These are phyloP conservation scores for Orbilia brochopaga DNA, from an alignment of 2,329 filamentous ascomycete species.

Conservation along the genomic window DNA sequence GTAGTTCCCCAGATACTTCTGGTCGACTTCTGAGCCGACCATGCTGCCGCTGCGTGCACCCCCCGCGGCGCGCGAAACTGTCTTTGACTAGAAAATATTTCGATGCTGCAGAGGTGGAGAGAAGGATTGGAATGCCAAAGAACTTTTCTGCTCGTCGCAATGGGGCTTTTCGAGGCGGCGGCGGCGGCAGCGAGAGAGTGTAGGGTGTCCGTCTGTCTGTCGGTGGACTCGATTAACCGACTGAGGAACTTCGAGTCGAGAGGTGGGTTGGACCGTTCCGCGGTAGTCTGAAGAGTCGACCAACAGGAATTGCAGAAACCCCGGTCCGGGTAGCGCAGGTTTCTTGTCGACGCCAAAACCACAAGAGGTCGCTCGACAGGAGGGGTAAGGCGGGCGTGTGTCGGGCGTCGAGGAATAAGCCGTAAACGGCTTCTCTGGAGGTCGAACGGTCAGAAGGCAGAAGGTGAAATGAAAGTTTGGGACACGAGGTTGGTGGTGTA, in stretches of 20 bases:
- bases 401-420: slow-evolving; percentile 24
- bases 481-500: slow-evolving; percentile 38
- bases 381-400: slow-evolving; percentile 16
- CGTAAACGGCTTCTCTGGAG: slow-evolving; percentile 26
- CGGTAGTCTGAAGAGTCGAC: slow-evolving; percentile 36
- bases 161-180: slow-evolving; percentile 7
- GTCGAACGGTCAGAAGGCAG: slow-evolving; percentile 18
- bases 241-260: slow-evolving; percentile 45
- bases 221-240: slow-evolving; percentile 32
- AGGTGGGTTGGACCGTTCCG: slow-evolving; percentile 46
- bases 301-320: slow-evolving; percentile 49
- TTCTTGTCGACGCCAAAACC: slow-evolving; percentile 40
- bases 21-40: slow-evolving; percentile 96
- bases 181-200: background rate
- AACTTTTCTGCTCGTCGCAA: slow-evolving; percentile 19
- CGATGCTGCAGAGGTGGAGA: slow-evolving; percentile 15
- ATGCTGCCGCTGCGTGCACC: slow-evolving; percentile 61
- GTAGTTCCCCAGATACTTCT: slow-evolving; percentile 91
- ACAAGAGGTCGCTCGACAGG: slow-evolving; percentile 16
- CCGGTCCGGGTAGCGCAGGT: slow-evolving; percentile 43
- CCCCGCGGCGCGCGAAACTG: slow-evolving; percentile 40
- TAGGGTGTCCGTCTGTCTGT: too few species aligned
- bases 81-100: slow-evolving; percentile 19
- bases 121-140: slow-evolving; percentile 12
- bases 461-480: slow-evolving; percentile 26